A percentile compares a stretch with the other conserved stretches of the same genome.
phyloP scores from a whole-genome alignment of 2,329 filamentous ascomycete genomes.

The Penicillium sp. region DNA sequence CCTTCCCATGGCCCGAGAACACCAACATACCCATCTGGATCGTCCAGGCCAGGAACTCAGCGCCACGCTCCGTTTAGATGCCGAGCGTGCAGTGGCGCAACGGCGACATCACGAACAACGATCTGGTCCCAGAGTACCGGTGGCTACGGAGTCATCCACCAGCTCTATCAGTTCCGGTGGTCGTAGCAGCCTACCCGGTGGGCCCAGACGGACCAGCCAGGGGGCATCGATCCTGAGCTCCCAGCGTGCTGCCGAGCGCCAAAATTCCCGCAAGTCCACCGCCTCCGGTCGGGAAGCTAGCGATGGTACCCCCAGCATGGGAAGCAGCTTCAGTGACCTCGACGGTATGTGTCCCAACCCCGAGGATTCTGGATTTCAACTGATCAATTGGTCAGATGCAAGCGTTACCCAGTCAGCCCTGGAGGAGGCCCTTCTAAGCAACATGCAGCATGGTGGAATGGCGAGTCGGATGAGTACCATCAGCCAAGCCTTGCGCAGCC shows the following conservation, averaged over 20 bases:
- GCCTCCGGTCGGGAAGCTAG: slow-evolving; percentile 47
- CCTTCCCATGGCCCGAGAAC: slow-evolving; percentile 39
- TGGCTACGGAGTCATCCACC: slow-evolving; percentile 33
- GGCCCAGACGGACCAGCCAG: slow-evolving; percentile 21
- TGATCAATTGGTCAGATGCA: slow-evolving; percentile 47
- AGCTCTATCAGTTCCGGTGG: slow-evolving; percentile 42
- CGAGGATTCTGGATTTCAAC: background rate
- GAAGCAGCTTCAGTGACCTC: slow-evolving; percentile 65
- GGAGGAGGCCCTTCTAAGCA: slow-evolving; percentile 63
- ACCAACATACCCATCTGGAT: slow-evolving; percentile 19
- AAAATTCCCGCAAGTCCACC: slow-evolving; percentile 47
- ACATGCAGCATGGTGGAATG: slow-evolving; percentile 58
- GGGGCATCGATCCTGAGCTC: slow-evolving; percentile 38
- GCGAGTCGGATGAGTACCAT: slow-evolving; percentile 52
- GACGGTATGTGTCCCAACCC: slow-evolving; percentile 49
- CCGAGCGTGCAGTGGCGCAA: slow-evolving; percentile 30
- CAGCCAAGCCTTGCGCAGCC: slow-evolving; percentile 56
- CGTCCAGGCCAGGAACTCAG: slow-evolving; percentile 37
- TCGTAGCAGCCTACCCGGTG: slow-evolving; percentile 25
- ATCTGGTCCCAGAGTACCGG: slow-evolving; percentile 19
- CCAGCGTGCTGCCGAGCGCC: slow-evolving; percentile 50
- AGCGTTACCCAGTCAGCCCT: slow-evolving; percentile 65
- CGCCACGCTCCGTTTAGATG: slow-evolving; percentile 43
- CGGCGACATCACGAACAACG: slow-evolving; percentile 29
- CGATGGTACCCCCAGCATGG: slow-evolving; percentile 61